These are phyloP conservation scores for Alternaria conjuncta DNA, from an alignment of 2,329 filamentous ascomycete genomes.

Conservation along the genomic window DNA sequence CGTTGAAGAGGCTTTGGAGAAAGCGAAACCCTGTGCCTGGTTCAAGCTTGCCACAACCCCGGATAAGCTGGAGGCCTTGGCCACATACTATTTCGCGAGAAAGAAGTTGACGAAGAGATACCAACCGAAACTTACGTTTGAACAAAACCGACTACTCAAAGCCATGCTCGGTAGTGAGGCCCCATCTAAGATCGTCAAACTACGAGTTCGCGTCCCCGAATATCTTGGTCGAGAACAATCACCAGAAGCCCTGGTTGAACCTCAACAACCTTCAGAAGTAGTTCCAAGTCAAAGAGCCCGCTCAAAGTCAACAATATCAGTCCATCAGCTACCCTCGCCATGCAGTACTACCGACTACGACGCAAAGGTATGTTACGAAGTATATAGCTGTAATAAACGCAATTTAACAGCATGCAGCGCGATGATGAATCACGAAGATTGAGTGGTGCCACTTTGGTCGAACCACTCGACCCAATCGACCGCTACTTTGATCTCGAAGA, in stretches of 20 bases:
- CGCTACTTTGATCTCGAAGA: not conserved
- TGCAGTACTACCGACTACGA: not conserved
- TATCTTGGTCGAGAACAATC: not conserved
- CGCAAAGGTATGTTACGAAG: not conserved
- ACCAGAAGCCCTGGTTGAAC: not conserved
- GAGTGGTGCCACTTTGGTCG: not conserved
- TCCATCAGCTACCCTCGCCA: not conserved
- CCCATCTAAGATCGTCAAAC: not conserved
- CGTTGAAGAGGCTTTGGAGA: not conserved
- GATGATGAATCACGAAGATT: not conserved
- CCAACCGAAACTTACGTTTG: not conserved
- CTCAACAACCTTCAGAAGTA: not conserved
- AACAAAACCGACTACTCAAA: not conserved
- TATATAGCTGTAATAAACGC: not conserved
- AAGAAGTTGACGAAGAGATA: not conserved
- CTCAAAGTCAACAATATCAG: not conserved
- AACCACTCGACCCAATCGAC: not conserved
- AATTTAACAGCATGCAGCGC: not conserved
- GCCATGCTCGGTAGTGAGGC: not conserved
- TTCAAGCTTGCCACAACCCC: conserved; percentile 2
- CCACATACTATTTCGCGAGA: conserved; percentile 5
- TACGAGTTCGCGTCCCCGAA: not conserved
- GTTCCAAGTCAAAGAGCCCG: not conserved
- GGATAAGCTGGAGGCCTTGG: not conserved
- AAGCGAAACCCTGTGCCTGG: not conserved